These are phyloP conservation scores for Plectosphaerella cucumerina DNA, from an alignment of 2,329 filamentous ascomycete genomes.

Conservation along the genomic window DNA sequence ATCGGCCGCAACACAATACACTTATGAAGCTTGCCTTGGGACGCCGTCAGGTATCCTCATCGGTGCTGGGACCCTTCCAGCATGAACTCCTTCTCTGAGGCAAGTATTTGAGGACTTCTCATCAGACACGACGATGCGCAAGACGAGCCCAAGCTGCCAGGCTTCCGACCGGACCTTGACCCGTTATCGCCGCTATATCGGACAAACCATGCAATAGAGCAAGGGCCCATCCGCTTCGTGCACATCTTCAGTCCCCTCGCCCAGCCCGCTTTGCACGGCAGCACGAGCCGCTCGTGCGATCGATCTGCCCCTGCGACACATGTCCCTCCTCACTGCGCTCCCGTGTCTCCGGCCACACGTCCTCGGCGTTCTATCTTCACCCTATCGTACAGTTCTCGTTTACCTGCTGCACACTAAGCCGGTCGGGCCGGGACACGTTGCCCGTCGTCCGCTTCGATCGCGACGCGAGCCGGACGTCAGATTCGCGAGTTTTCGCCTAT, in stretches of 20 bases:
- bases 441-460: not conserved
- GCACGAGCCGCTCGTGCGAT: conserved; percentile 2
- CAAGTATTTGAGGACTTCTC: too few relatives aligned
- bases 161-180: not conserved
- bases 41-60: too few relatives aligned
- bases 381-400: not conserved
- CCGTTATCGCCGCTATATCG: conserved; percentile 3
- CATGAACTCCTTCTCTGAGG: too few relatives aligned
- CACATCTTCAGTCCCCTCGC: not conserved
- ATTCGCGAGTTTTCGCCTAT: not conserved
- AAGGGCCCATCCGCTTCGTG: not conserved
- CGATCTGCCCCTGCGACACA: not conserved
- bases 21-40: too few relatives aligned
- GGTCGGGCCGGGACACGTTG: not conserved
- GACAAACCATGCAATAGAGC: not conserved
- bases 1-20: too few relatives aligned
- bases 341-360: conserved; percentile 1
- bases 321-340: not conserved
- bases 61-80: too few relatives aligned
- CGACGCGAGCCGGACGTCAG: not conserved
- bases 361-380: not conserved
- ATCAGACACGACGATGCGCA: too few relatives aligned
- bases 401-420: not conserved
- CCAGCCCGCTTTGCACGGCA: not conserved
- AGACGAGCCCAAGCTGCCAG: too few relatives aligned